Percentiles rank a stretch among this genome's conserved stretches.
These are phyloP conservation scores for Lactifluus volemus DNA, from an alignment of 768 basidiomycete genomes.

Conservation along the genomic window DNA sequence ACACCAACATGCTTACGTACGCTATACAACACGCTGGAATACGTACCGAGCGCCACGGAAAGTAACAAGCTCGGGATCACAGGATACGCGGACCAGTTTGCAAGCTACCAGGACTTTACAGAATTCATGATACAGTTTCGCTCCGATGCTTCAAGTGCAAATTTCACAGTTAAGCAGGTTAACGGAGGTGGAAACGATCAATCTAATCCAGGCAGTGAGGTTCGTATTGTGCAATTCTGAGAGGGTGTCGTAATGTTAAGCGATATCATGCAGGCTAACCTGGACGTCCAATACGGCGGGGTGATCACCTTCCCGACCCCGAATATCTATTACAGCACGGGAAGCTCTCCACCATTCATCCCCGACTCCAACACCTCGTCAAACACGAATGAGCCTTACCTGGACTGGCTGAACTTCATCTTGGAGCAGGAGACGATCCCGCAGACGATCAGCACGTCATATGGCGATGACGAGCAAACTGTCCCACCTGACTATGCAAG, in stretches of 20 bases:
- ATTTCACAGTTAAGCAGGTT: neutral
- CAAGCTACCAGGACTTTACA: slow-evolving; percentile 39
- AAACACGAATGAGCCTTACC: slow-evolving; percentile 56
- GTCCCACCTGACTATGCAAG: too few relatives aligned
- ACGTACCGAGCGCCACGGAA: slow-evolving; percentile 24
- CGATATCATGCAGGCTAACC: slow-evolving; percentile 22
- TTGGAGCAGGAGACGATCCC: too few relatives aligned
- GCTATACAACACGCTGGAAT: slow-evolving; percentile 29
- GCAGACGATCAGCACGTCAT: too few relatives aligned
- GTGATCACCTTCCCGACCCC: slow-evolving; percentile 41
- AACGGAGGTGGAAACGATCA: slow-evolving; percentile 20
- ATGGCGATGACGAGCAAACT: too few relatives aligned
- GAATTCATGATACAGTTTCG: slow-evolving; percentile 32
- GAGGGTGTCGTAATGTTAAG: neutral
- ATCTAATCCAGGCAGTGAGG: slow-evolving; percentile 47
- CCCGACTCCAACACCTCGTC: slow-evolving; percentile 17
- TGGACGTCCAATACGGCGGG: slow-evolving; percentile 31
- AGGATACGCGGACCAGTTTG: slow-evolving; percentile 43
- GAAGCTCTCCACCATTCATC: too few relatives aligned
- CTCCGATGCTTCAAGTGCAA: neutral
- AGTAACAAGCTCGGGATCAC: slow-evolving; percentile 29
- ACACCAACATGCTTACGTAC: slow-evolving; percentile 19
- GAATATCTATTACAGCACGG: slow-evolving; percentile 49
- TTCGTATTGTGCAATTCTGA: slow-evolving; percentile 17
- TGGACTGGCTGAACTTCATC: slow-evolving; percentile 17